Evolutionary conservation across 2,329 filamentous ascomycete species (phyloP), one percentile per base, ranked within the genome.

Genomic region (Penicillium concentricum): DNA sequence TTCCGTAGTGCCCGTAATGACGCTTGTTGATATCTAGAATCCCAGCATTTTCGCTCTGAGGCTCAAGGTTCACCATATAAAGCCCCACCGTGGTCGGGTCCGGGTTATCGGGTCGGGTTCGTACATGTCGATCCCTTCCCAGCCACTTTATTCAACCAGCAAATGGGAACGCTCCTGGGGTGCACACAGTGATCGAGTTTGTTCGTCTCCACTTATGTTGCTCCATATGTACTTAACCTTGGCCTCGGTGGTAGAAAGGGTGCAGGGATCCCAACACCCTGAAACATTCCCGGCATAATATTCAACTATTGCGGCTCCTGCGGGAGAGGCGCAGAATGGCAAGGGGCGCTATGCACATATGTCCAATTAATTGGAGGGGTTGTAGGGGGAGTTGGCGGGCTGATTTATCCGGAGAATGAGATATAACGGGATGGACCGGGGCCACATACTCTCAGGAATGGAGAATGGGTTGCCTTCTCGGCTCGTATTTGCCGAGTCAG

Each of bases 101-200:
- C 54, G 61, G 3, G 59, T 65, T 5, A 42, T 49, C 5, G 57
- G 47, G 28, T 65, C 62, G 3, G 61, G 42, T 10, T 60, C 63
- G 9, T 64, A 66, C 20, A 30, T 67, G 32, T 59, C 63, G 12
- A 56, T 65, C 26, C 49, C 60, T 12, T 63, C 58, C 37, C 64
- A 67, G 49, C 54, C 64, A 22, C 52, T 66, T n/a, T 62, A 63
- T 44, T 56, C 56, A 4, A 57, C 61, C 8, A 64, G 52, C 48
- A 63, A 67, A 22, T 26, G 60, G 20, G 15, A 5, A 47, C 56
- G 0, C 62, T 62, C 2, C 43, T 65, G 15, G 58, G 62, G 1
- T 59, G 12, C 62, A 63, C 24, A 63, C 56, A 1, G 51, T 60
- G 35, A 65, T 59, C 7, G 43, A 63, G 20, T 61, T 64, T 6